A percentile compares a stretch with the other conserved stretches of the same genome.
These are phyloP conservation scores for Aureobasidium sp. DNA, from an alignment of 2,329 filamentous ascomycete genomes.

Conservation along the genomic window DNA sequence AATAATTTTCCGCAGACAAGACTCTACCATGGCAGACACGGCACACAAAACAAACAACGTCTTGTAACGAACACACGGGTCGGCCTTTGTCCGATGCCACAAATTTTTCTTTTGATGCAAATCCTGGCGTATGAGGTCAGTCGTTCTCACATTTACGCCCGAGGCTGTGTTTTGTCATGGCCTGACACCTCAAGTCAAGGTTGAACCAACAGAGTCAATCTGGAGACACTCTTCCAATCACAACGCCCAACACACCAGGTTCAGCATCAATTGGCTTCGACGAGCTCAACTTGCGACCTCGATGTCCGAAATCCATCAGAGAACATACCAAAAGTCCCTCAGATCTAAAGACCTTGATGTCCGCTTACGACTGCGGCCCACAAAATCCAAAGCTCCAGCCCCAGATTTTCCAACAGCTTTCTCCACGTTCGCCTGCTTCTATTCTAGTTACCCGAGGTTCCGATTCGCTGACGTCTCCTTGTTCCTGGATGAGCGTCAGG, in stretches of 20 bases:
- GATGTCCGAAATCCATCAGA: neutral
- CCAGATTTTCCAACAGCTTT: slow-evolving; percentile 15
- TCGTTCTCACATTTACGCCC: slow-evolving; percentile 7
- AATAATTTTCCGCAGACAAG: neutral
- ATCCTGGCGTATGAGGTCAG: slow-evolving; percentile 5
- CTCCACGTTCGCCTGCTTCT: slow-evolving; percentile 8
- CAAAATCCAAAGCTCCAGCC: neutral
- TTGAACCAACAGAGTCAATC: neutral
- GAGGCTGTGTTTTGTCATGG: neutral
- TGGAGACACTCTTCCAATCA: neutral
- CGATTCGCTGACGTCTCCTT: slow-evolving; percentile 2
- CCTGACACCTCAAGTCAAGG: neutral
- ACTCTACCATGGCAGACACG: neutral
- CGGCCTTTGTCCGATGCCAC: neutral
- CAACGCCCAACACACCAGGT: neutral
- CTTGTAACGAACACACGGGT: neutral
- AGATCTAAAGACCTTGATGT: neutral
- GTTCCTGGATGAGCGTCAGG: slow-evolving; percentile 15
- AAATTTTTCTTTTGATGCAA: neutral
- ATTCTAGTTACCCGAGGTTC: neutral
- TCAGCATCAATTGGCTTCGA: neutral
- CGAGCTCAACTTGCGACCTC: neutral
- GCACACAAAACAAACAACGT: neutral
- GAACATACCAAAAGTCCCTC: slow-evolving; percentile 1
- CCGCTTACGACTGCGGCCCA: slow-evolving; percentile 1